Evolutionary conservation across 2,329 filamentous ascomycete genomes (phyloP).

Genomic region (Lasiodiplodia theobromae): DNA sequence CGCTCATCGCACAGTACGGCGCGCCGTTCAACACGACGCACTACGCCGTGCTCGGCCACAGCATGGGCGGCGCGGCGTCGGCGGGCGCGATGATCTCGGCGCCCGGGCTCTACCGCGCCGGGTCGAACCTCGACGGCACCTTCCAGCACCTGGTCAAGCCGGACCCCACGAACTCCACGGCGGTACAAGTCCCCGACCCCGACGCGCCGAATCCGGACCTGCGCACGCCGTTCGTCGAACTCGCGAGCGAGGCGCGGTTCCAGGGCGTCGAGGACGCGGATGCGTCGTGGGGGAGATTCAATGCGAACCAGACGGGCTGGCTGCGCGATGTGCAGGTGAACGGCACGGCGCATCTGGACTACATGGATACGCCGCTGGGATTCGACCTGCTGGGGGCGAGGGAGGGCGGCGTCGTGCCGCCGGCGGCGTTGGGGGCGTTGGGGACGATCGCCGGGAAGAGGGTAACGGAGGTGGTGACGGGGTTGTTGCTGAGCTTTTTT

Average conservation of each 20-base stretch:
- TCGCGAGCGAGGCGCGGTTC: conserved; percentile 33
- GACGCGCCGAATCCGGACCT: conserved; percentile 27
- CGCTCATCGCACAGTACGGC: not conserved
- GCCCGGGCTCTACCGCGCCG: conserved; percentile 29
- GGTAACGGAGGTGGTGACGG: not conserved
- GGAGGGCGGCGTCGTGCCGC: conserved; percentile 31
- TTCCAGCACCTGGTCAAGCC: conserved; percentile 28
- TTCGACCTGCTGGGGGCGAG: conserved; percentile 36
- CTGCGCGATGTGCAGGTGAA: conserved; percentile 36
- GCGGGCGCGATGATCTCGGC: conserved; percentile 28
- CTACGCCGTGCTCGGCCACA: conserved; percentile 14
- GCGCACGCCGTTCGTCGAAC: conserved; percentile 36
- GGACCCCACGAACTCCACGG: conserved; percentile 35
- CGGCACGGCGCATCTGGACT: conserved; percentile 36
- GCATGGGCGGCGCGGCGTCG: conserved; percentile 22
- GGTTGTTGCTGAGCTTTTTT: not conserved
- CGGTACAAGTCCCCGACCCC: not conserved
- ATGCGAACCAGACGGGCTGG: conserved; percentile 36
- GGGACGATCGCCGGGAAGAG: not conserved
- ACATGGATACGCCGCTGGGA: conserved; percentile 37
- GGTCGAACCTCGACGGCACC: conserved; percentile 35
- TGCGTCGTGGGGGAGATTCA: conserved; percentile 34
- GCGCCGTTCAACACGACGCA: conserved; percentile 27
- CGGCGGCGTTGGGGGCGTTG: not conserved
- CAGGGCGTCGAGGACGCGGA: not conserved